Percentiles rank a stretch among this genome's conserved stretches.
These are phyloP conservation scores for Polysphondylium violaceum DNA, from an alignment of 78 protist genomes.

Conservation along the genomic window DNA sequence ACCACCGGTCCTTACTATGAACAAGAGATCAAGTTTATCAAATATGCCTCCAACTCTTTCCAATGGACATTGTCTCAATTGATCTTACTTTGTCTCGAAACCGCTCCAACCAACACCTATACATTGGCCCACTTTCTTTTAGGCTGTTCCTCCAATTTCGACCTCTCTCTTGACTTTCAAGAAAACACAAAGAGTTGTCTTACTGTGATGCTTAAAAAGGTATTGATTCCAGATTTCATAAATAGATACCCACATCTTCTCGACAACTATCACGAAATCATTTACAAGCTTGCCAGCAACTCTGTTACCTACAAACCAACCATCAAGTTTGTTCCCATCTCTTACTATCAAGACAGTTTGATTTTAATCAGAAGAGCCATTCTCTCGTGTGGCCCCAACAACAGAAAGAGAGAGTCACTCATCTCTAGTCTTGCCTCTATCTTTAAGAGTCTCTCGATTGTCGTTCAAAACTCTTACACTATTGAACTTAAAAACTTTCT, in stretches of 20 bases:
- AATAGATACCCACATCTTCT: conserved; percentile 37
- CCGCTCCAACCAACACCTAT: neutral
- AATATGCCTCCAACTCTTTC: conserved; percentile 18
- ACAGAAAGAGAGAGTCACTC: conserved; percentile 26
- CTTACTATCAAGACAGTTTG: conserved; percentile 14
- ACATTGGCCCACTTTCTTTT: conserved; percentile 62
- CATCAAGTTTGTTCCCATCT: neutral
- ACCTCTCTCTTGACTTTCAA: conserved; percentile 21
- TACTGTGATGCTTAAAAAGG: conserved; percentile 10
- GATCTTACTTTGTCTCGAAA: conserved; percentile 37
- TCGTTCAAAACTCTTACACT: conserved; percentile 20
- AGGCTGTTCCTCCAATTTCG: conserved; percentile 40
- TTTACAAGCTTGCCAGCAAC: conserved; percentile 18
- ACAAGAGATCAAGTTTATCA: neutral
- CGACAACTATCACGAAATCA: conserved; percentile 61
- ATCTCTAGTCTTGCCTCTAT: conserved; percentile 41
- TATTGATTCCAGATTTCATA: neutral
- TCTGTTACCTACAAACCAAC: conserved; percentile 52
- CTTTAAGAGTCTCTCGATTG: conserved; percentile 35
- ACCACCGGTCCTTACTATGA: conserved; percentile 17
- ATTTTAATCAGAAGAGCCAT: neutral
- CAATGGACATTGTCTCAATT: conserved; percentile 61
- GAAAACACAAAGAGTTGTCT: conserved; percentile 32
- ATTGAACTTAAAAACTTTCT: conserved; percentile 20
- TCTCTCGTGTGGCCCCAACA: neutral